These are phyloP conservation scores for Gastroboletus turbinatus DNA, from an alignment of 1,284 basidiomycete species.

Conservation along the genomic window DNA sequence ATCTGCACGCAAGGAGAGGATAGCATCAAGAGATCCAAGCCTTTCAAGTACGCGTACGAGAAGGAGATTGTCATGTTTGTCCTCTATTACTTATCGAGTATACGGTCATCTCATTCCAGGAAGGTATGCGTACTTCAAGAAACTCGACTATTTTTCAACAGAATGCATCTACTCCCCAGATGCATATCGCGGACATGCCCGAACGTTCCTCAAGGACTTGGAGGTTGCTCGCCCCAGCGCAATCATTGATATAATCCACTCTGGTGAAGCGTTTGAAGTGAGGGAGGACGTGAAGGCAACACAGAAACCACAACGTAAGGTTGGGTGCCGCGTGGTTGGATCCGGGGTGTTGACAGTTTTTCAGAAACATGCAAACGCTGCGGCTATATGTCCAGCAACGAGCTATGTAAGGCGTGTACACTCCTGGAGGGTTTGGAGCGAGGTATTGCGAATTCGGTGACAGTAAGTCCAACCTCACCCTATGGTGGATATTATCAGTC, in stretches of 20 bases:
- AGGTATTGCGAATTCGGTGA: constrained; percentile 66
- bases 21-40: constrained; percentile 95
- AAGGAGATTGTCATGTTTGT: constrained; percentile 98
- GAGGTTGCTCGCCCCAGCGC: constrained; percentile 92
- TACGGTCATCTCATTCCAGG: constrained; percentile 5
- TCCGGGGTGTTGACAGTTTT: background rate
- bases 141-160: constrained; percentile 97
- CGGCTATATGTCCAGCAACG: constrained; percentile 91
- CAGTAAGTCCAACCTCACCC: constrained; percentile 48
- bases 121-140: constrained; percentile 98
- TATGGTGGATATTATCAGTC: background rate
- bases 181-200: constrained; percentile 95
- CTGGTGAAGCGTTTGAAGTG: constrained; percentile 86
- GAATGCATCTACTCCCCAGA: constrained; percentile 99
- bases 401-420: constrained; percentile 91
- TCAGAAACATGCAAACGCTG: constrained; percentile 87
- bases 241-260: constrained; percentile 98
- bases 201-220: constrained; percentile 92
- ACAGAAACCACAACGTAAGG: constrained; percentile 78
- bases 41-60: constrained; percentile 99
- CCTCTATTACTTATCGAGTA: background rate
- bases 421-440: constrained; percentile 89
- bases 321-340: background rate
- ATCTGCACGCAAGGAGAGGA: constrained; percentile 94
- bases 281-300: constrained; percentile 75